Conservation (phyloP, 768 basidiomycete genomes). For the Infundibulicybe gibba region DNA sequence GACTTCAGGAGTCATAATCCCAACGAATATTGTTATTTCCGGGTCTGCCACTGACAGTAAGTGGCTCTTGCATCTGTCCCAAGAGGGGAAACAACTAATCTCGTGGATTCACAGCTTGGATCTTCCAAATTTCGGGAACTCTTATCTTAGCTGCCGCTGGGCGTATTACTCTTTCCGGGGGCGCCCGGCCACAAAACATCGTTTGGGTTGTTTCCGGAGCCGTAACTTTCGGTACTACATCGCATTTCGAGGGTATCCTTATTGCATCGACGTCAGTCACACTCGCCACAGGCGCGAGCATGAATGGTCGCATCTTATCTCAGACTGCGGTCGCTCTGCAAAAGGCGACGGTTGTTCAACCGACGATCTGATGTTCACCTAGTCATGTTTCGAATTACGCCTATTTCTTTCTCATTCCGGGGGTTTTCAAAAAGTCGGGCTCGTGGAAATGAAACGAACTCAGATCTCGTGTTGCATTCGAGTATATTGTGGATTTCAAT, state of each 20-base stretch:
- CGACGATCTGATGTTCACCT: not conserved
- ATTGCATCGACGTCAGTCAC: not conserved
- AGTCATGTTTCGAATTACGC: too few species aligned
- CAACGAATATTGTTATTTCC: slow-evolving; percentile 3
- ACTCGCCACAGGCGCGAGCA: slow-evolving; percentile 1
- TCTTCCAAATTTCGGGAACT: slow-evolving; percentile 2
- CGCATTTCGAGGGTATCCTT: not conserved
- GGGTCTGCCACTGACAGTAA: slow-evolving; percentile 7
- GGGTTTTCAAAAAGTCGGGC: too few species aligned
- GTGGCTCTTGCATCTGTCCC: not conserved
- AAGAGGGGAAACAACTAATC: not conserved
- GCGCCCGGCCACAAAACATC: not conserved
- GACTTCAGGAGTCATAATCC: slow-evolving; percentile 8
- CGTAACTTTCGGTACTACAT: not conserved
- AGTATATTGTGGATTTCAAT: too few species aligned
- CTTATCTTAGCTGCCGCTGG: not conserved
- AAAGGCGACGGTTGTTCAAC: not conserved
- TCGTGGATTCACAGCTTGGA: not conserved
- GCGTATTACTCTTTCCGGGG: not conserved
- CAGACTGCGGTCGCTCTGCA: slow-evolving; percentile 2
- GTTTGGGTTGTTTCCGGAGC: not conserved
- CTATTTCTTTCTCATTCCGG: too few species aligned
- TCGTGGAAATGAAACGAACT: too few species aligned
- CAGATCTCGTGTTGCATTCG: too few species aligned
- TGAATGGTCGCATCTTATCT: slow-evolving; percentile 1